Evolutionary conservation across 176 grass and related monocot species (phyloP).

Genomic region (Zoysia pacifica): DNA sequence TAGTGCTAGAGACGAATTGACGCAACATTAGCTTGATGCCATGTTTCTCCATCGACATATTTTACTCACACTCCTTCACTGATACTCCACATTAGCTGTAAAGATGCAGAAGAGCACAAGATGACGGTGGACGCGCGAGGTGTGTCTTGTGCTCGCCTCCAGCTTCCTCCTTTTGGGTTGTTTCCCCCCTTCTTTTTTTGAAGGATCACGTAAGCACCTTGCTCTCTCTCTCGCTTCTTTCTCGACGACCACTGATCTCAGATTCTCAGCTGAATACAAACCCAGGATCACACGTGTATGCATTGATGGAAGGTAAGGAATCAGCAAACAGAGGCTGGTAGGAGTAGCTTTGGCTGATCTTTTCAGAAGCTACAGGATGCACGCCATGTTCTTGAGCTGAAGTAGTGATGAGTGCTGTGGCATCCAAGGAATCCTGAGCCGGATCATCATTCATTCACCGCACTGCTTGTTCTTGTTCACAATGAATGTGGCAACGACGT

Average conservation of each 20-base stretch:
- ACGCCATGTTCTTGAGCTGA: too few relatives aligned
- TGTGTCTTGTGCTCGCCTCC: conserved; percentile 15
- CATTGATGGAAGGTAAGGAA: conserved; percentile 6
- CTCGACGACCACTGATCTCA: background rate
- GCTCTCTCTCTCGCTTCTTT: background rate
- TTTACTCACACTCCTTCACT: too few relatives aligned
- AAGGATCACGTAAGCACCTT: background rate
- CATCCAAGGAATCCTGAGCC: conserved; percentile 33
- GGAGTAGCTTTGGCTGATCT: background rate
- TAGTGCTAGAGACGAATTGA: background rate
- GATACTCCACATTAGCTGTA: conserved; percentile 19
- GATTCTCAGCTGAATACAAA: background rate
- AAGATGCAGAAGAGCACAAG: conserved; percentile 28
- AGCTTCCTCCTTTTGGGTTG: background rate
- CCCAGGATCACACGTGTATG: background rate
- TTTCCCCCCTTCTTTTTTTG: background rate
- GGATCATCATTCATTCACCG: conserved; percentile 29
- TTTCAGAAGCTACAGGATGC: background rate
- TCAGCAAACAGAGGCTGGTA: background rate
- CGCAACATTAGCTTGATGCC: conserved; percentile 32
- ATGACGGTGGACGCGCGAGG: conserved; percentile 7
- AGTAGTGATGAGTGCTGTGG: too few relatives aligned
- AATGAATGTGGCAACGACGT: conserved; percentile 20
- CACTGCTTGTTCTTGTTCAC: background rate
- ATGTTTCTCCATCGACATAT: background rate